These are phyloP conservation scores for Daldinia caldariorum DNA, from an alignment of 495 filamentous ascomycete species.

Conservation along the genomic window DNA sequence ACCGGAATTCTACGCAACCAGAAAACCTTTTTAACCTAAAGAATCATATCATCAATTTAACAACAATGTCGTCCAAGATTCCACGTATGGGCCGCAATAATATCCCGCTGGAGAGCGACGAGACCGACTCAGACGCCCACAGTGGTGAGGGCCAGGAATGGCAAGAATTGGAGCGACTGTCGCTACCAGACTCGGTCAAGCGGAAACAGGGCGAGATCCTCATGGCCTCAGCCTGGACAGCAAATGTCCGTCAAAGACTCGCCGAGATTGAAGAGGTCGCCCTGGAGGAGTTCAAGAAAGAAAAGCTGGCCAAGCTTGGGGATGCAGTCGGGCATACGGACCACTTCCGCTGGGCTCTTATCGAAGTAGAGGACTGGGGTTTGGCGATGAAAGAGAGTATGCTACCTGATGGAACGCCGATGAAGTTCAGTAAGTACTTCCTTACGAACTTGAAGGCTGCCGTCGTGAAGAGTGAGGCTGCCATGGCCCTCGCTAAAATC, in stretches of 20 bases:
- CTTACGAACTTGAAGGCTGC: background rate
- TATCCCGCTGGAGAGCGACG: background rate
- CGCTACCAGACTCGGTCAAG: background rate
- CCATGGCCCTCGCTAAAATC: background rate
- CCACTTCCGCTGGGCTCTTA: background rate
- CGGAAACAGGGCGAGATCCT: background rate
- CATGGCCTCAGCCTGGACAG: background rate
- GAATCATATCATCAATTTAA: background rate
- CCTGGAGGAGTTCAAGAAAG: background rate
- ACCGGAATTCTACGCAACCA: background rate
- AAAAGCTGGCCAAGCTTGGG: background rate
- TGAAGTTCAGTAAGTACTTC: background rate
- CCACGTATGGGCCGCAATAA: background rate
- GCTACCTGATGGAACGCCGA: background rate
- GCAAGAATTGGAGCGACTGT: background rate
- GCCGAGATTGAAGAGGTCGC: background rate
- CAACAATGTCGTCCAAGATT: background rate
- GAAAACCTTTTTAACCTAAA: background rate
- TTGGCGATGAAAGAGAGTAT: background rate
- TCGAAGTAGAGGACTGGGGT: slow-evolving; percentile 6
- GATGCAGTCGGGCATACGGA: background rate
- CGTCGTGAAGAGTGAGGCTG: background rate
- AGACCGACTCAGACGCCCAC: background rate
- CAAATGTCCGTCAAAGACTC: background rate
- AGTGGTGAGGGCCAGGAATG: background rate